Evolutionary conservation across 2,329 filamentous ascomycete genomes (phyloP), one percentile per base, ranked within the genome.

Genomic region (Arthrobotrys entomopaga): DNA sequence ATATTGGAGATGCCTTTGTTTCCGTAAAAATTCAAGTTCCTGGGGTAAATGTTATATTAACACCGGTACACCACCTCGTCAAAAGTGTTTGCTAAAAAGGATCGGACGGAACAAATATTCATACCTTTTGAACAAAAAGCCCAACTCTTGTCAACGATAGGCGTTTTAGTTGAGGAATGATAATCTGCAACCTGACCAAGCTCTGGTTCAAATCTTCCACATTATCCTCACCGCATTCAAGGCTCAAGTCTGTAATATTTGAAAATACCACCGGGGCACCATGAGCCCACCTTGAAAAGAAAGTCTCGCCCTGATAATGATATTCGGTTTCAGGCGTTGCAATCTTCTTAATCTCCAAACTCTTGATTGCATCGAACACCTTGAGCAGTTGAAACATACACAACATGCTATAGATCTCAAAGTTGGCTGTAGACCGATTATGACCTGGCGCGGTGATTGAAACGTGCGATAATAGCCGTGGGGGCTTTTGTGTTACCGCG

Each of bases 61-160:
- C 16, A 13, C 34, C 16, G 8, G 15, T 19, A 46, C 11, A 13
- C 1, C 2, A 13, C 11, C 42, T 7, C 42, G 8, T 13, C 7
- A 50, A 20, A 26, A 8, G 16, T 13, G n/a, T 22, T 61, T 50
- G 2, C 16, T 0, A 46, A 13, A 11, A 24, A 13, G 19, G 20
- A n/a, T n/a, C n/a, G 43, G 38, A 6, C 5, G 6, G 29, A 3
- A 34, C 10, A 34, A 34, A 6, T 7, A 5, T 2, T 8, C 16
- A 49, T 52, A 60, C 64, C 26, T 10, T 16, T 42, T 15, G 19
- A 13, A 48, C 0, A 26, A 67, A 60, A 8, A 67, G 16, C 7
- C 64, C 64, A 7, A 26, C 15, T 26, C 34, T 42, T 22, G 29
- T 22, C 15, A 57, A 8, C 11, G 34, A 34, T 16, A 57, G 20